These are phyloP conservation scores for Aureobasidium mangrovei DNA, from an alignment of 2,329 filamentous ascomycete species.

Conservation along the genomic window DNA sequence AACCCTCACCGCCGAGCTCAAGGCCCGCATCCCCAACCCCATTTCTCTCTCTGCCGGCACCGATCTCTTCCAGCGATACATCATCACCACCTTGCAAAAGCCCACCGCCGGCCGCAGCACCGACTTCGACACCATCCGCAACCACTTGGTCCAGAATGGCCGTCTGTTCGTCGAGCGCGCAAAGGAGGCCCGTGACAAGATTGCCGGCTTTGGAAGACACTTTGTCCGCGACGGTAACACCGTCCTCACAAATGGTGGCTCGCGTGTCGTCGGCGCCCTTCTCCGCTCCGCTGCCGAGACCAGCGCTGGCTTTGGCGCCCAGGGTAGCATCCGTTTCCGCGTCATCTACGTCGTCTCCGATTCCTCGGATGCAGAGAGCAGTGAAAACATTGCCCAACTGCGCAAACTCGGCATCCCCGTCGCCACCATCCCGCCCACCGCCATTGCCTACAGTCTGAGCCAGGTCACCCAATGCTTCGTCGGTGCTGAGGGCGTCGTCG, in stretches of 20 bases:
- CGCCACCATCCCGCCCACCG: constrained; percentile 66
- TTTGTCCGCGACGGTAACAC: constrained; percentile 71
- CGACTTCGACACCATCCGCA: constrained; percentile 76
- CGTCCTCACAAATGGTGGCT: constrained; percentile 86
- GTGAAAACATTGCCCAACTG: constrained; percentile 61
- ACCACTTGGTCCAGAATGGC: constrained; percentile 77
- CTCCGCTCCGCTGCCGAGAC: constrained; percentile 65
- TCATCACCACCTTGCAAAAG: constrained; percentile 62
- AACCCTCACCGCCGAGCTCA: constrained; percentile 67
- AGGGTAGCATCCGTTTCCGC: constrained; percentile 60
- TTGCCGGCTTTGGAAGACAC: constrained; percentile 68
- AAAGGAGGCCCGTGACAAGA: constrained; percentile 73
- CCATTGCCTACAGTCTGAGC: constrained; percentile 69
- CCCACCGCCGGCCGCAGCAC: constrained; percentile 37
- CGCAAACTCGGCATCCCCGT: constrained; percentile 70
- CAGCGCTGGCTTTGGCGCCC: constrained; percentile 32
- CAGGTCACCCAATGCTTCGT: constrained; percentile 62
- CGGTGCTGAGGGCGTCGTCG: constrained; percentile 74
- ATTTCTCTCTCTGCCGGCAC: constrained; percentile 89
- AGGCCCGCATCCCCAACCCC: constrained; percentile 72
- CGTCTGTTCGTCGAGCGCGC: constrained; percentile 79
- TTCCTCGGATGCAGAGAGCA: constrained; percentile 49
- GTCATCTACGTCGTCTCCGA: constrained; percentile 59
- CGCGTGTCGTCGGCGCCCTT: constrained; percentile 70
- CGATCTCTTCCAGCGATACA: constrained; percentile 89